Evolutionary conservation across 2,329 filamentous ascomycete species (phyloP).

Genomic region (Samsoniella hepiali): DNA sequence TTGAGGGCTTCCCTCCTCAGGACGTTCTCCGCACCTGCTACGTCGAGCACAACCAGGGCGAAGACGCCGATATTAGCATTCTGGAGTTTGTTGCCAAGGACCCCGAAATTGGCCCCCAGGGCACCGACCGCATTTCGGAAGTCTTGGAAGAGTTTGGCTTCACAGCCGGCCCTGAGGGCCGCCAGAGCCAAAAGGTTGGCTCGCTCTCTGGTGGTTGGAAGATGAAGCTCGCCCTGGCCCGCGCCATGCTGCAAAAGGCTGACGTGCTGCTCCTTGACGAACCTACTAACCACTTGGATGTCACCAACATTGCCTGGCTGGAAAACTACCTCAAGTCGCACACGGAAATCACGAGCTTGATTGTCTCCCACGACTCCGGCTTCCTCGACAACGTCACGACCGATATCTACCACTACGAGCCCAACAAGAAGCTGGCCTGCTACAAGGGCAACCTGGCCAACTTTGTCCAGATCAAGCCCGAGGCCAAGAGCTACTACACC

Average conservation of each 20-base stretch:
- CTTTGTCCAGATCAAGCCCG: conserved; percentile 86
- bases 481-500: conserved; percentile 98
- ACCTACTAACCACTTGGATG: conserved; percentile 97
- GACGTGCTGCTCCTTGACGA: conserved; percentile 96
- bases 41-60: conserved; percentile 98
- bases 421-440: conserved; percentile 84
- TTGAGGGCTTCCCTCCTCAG: conserved; percentile 92
- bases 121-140: conserved; percentile 73
- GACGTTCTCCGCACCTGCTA: conserved; percentile 94
- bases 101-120: conserved; percentile 76
- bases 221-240: conserved; percentile 96
- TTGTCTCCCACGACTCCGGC: conserved; percentile 96
- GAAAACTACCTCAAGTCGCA: conserved; percentile 95
- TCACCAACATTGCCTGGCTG: conserved; percentile 93
- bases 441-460: conserved; percentile 79
- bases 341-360: conserved; percentile 93
- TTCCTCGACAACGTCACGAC: conserved; percentile 98
- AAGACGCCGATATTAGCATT: conserved; percentile 95
- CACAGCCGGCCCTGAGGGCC: conserved; percentile 81
- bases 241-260: conserved; percentile 95
- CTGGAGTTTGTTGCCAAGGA: conserved; percentile 90
- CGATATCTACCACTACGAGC: conserved; percentile 98
- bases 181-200: conserved; percentile 85
- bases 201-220: conserved; percentile 98
- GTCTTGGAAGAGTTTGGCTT: conserved; percentile 93